These are phyloP conservation scores for Macrophomina phaseolina DNA, from an alignment of 2,329 filamentous ascomycete species.

Conservation along the genomic window DNA sequence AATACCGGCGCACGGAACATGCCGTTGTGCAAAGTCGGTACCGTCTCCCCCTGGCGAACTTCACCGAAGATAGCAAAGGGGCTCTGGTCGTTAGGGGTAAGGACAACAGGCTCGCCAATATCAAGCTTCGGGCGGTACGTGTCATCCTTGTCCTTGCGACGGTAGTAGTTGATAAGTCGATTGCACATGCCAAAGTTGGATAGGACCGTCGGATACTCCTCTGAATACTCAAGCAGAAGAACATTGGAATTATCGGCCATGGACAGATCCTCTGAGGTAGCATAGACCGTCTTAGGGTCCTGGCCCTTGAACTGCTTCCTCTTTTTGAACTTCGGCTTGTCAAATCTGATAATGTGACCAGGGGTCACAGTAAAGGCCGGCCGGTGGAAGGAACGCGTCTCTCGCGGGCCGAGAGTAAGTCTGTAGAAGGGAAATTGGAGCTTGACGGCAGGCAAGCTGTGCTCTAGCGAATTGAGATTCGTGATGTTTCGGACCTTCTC, in stretches of 20 bases:
- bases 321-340: constrained; percentile 72
- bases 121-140: constrained; percentile 77
- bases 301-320: constrained; percentile 83
- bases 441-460: constrained; percentile 88
- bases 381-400: constrained; percentile 84
- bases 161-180: constrained; percentile 95
- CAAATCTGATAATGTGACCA: constrained; percentile 73
- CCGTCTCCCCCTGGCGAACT: constrained; percentile 87
- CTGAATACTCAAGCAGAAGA: constrained; percentile 91
- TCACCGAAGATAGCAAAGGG: constrained; percentile 95
- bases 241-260: constrained; percentile 88
- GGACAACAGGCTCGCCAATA: constrained; percentile 84
- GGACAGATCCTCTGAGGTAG: constrained; percentile 79
- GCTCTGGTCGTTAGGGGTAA: constrained; percentile 92
- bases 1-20: constrained; percentile 97
- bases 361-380: constrained; percentile 76
- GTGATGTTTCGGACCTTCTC: constrained; percentile 87
- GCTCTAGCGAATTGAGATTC: constrained; percentile 89
- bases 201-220: constrained; percentile 87
- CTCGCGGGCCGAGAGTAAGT: constrained; percentile 73
- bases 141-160: constrained; percentile 75
- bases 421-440: constrained; percentile 97
- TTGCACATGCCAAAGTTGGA: constrained; percentile 98
- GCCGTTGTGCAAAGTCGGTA: constrained; percentile 88
- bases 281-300: constrained; percentile 77